These are phyloP conservation scores for Decorospora gaudefroyi DNA, from an alignment of 2,329 filamentous ascomycete species.

Conservation along the genomic window DNA sequence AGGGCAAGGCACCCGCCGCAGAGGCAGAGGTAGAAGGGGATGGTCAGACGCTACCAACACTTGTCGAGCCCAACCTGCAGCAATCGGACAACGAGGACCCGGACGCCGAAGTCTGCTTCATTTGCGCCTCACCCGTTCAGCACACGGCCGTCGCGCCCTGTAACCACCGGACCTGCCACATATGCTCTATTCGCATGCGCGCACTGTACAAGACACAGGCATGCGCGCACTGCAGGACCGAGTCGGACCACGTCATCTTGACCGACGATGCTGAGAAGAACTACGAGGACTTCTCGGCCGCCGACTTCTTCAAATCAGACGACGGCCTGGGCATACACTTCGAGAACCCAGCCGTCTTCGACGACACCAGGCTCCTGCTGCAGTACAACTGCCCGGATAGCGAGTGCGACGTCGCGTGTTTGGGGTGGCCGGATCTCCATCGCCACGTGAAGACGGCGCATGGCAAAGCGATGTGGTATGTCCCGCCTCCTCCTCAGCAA, in stretches of 20 bases:
- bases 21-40: conserved; percentile 17
- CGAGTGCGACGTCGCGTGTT: conserved; percentile 81
- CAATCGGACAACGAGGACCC: conserved; percentile 39
- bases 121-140: conserved; percentile 87
- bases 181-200: conserved; percentile 87
- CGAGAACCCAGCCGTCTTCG: conserved; percentile 83
- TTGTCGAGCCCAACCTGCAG: conserved; percentile 8
- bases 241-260: conserved; percentile 84
- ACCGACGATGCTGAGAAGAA: conserved; percentile 81
- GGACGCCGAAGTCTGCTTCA: conserved; percentile 84
- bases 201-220: conserved; percentile 95
- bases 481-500: conserved; percentile 15
- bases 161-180: conserved; percentile 96
- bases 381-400: conserved; percentile 93
- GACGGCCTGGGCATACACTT: conserved; percentile 90
- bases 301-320: conserved; percentile 77
- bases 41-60: conserved; percentile 3
- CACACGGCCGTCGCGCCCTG: conserved; percentile 90
- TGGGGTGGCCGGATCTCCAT: conserved; percentile 78
- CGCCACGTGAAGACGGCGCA: conserved; percentile 81
- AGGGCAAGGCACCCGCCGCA: conserved; percentile 33
- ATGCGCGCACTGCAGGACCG: conserved; percentile 89
- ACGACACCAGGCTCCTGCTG: conserved; percentile 84
- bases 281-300: conserved; percentile 78
- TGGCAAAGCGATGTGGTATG: conserved; percentile 79